phyloP scores from a whole-genome alignment of 2,329 filamentous ascomycete genomes.

The Pestalotiopsis sp. region DNA sequence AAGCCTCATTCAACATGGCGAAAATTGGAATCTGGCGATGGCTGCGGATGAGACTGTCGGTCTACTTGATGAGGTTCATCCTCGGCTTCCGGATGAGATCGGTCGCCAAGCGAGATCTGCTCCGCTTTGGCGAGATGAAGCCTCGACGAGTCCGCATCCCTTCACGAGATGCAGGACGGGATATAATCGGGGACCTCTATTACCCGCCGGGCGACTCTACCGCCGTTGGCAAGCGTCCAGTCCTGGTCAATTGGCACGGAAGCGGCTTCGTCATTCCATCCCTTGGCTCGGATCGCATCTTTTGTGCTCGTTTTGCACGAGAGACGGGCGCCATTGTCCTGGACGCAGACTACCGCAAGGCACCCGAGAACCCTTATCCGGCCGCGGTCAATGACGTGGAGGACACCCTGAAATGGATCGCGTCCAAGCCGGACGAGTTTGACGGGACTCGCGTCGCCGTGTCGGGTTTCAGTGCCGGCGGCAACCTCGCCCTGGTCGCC shows the following conservation, averaged over 20 bases:
- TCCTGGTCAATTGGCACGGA: conserved; percentile 9
- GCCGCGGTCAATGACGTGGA: conserved; percentile 8
- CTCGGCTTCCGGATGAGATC: background rate
- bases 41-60: background rate
- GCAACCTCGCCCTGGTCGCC: conserved; percentile 9
- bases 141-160: background rate
- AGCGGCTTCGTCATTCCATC: conserved; percentile 6
- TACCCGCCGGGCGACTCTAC: background rate
- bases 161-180: background rate
- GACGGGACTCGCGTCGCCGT: conserved; percentile 1
- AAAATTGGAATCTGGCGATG: background rate
- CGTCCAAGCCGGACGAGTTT: background rate
- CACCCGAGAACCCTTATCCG: conserved; percentile 3
- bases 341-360: conserved; percentile 9
- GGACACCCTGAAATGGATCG: conserved; percentile 1
- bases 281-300: background rate
- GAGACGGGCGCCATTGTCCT: conserved; percentile 7
- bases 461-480: conserved; percentile 7
- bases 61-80: background rate
- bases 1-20: background rate
- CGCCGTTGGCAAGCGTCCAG: background rate
- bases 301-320: conserved; percentile 2
- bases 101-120: background rate
- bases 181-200: background rate
- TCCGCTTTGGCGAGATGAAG: background rate